phyloP scores from a whole-genome alignment of 345 rosid genomes.

The Gossypium longicalyx region DNA sequence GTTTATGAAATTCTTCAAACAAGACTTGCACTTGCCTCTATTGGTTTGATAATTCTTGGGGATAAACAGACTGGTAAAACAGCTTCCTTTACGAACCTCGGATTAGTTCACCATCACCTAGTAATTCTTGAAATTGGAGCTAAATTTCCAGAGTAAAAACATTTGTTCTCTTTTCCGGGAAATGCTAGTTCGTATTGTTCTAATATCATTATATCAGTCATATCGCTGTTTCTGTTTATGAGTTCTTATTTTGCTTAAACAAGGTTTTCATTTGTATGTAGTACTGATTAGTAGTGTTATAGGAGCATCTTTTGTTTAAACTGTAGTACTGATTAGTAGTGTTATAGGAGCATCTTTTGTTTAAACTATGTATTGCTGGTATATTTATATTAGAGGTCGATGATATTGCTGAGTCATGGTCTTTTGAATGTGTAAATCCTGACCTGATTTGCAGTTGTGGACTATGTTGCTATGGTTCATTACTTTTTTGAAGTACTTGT shows the following conservation, averaged over 20 bases:
- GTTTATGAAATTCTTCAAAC: not conserved
- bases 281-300: not conserved
- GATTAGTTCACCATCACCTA: not conserved
- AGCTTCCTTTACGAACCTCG: not conserved
- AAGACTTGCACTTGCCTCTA: not conserved
- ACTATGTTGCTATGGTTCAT: not conserved
- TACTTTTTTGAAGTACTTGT: not conserved
- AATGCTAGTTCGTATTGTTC: not conserved
- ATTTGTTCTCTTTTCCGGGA: not conserved
- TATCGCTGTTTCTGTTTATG: not conserved
- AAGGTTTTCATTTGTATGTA: not conserved
- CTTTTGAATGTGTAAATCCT: not conserved
- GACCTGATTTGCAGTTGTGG: not conserved
- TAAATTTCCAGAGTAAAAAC: not conserved
- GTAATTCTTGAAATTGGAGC: not conserved
- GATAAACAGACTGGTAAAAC: not conserved
- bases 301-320: slow-evolving; percentile 6
- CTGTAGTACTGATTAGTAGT: not conserved
- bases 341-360: slow-evolving; percentile 8
- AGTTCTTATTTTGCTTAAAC: not conserved
- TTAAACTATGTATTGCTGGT: not conserved
- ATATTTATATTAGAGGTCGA: not conserved
- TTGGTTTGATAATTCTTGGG: not conserved
- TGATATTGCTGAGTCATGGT: not conserved
- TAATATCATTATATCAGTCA: not conserved